Evolutionary conservation across 805 yeast species (phyloP), one percentile per base, ranked within the genome.

Genomic region (Kazachstania martiniae): DNA sequence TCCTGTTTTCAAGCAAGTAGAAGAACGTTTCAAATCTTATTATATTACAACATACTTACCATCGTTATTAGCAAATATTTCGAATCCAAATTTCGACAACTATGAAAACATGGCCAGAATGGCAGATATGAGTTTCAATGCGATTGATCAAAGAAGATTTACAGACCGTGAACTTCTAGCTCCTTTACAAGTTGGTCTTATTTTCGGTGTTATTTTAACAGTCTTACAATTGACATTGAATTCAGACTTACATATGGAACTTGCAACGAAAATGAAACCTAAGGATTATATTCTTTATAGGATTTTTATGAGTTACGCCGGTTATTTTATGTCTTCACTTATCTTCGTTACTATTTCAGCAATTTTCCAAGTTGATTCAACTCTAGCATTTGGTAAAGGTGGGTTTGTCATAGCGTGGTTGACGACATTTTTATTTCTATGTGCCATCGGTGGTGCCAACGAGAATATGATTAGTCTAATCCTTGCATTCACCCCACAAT

Each of bases 321-420:
- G 73, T 5, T 78, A 65, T 43, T 58, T 80, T 27, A 43, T 77
- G 15, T 43, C 79, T 17, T 70, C 85, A 18, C 56, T 81, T 25
- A 68, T 71, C 31, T 70, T 69, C 43, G 64, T 76, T 16, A 55
- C 72, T 21, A 72, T 81, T 4, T 66, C 82, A 21, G 68, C 78
- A 15, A 82, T 82, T 2, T 76, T 74, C 62, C 84, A 78, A 45
- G 66, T 77, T 21, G 70, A 72, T 42, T 68, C 76, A 49, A 64
- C 70, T 12, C 44, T 34, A 2, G 55, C 82, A 0, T 80, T 72
- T 60, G 85, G 83, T 2, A 62, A 56, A 24, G 70, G 74, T 4
- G 93, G 93, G 0, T 81, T 81, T 53, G 67, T 82, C 24, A 75
- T 81, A 1, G 70, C 68, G 40, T 82, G 91, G 91, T 65, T 77